These are phyloP conservation scores for Hyphodiscus hymeniophilus DNA, from an alignment of 495 filamentous ascomycete species.

Conservation along the genomic window DNA sequence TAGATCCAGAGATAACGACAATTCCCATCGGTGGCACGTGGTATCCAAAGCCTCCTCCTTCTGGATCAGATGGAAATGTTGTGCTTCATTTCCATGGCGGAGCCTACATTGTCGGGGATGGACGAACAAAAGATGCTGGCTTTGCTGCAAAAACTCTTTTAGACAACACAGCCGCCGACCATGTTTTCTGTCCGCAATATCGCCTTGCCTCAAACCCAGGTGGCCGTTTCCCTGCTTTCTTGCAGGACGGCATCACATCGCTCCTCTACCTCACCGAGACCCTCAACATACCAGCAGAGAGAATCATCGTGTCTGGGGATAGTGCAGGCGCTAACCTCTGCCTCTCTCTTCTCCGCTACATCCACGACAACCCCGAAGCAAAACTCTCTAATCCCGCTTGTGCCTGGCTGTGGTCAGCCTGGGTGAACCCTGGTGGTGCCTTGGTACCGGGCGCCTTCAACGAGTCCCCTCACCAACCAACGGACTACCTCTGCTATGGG, in stretches of 20 bases:
- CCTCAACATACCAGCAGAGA: constrained; percentile 24
- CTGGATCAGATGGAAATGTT: constrained; percentile 14
- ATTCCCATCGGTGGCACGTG: constrained; percentile 16
- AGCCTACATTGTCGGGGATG: constrained; percentile 36
- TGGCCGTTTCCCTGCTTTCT: constrained; percentile 34
- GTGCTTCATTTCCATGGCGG: constrained; percentile 46
- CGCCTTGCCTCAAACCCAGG: constrained; percentile 27
- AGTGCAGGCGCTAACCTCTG: constrained; percentile 35
- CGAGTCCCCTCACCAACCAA: constrained; percentile 12
- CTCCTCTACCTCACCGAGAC: constrained; percentile 31
- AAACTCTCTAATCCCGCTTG: constrained; percentile 12
- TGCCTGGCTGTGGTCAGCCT: constrained; percentile 23
- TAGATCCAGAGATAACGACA: constrained; percentile 11
- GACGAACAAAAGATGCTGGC: constrained; percentile 29
- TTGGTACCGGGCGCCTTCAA: constrained; percentile 2
- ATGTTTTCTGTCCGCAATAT: constrained; percentile 31
- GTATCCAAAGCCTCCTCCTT: constrained; percentile 14
- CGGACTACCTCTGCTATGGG: constrained; percentile 21
- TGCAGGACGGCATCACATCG: constrained; percentile 38
- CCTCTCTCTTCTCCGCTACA: constrained; percentile 33
- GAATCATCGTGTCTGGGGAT: constrained; percentile 37
- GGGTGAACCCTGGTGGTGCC: constrained; percentile 18
- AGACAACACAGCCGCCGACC: constrained; percentile 8
- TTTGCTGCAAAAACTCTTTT: constrained; percentile 26
- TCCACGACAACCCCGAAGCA: constrained; percentile 17